Evolutionary conservation across 305 asterid species (phyloP).

Genomic region (Fraxinus albicans): DNA sequence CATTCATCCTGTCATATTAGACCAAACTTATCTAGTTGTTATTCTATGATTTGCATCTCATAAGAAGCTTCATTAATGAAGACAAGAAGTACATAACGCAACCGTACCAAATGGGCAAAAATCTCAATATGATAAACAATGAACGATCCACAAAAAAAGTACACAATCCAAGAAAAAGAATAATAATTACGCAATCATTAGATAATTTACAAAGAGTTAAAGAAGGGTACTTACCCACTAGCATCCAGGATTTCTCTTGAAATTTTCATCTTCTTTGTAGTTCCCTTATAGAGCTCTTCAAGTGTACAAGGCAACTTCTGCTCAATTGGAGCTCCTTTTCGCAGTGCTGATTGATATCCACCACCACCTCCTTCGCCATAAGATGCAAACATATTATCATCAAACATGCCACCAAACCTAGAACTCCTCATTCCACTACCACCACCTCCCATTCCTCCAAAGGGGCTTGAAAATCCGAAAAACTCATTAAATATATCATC

Average conservation of each 20-base stretch:
- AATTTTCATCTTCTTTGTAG: conserved; percentile 36
- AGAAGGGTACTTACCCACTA: conserved; percentile 30
- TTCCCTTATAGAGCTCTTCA: conserved; percentile 39
- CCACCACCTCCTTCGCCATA: conserved; percentile 31
- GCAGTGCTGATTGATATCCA: conserved; percentile 27
- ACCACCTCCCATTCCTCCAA: conserved; percentile 28
- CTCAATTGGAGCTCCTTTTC: conserved; percentile 33
- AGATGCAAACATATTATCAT: conserved; percentile 23
- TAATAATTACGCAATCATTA: neutral
- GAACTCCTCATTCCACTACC: conserved; percentile 23
- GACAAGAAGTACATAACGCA: neutral
- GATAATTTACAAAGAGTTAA: neutral
- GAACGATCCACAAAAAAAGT: neutral
- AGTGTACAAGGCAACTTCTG: conserved; percentile 34
- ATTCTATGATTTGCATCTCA: neutral
- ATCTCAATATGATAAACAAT: neutral
- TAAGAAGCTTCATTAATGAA: neutral
- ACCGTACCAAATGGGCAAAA: neutral
- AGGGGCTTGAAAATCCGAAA: conserved; percentile 27
- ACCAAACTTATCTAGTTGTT: neutral
- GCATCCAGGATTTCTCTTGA: conserved; percentile 35
- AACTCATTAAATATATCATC: conserved; percentile 40
- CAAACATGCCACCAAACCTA: conserved; percentile 28
- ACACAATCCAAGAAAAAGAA: neutral
- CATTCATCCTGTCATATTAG: neutral